Base-by-base conservation (phyloP, 306 rosid species). In the Canavalia gladiata region DNA sequence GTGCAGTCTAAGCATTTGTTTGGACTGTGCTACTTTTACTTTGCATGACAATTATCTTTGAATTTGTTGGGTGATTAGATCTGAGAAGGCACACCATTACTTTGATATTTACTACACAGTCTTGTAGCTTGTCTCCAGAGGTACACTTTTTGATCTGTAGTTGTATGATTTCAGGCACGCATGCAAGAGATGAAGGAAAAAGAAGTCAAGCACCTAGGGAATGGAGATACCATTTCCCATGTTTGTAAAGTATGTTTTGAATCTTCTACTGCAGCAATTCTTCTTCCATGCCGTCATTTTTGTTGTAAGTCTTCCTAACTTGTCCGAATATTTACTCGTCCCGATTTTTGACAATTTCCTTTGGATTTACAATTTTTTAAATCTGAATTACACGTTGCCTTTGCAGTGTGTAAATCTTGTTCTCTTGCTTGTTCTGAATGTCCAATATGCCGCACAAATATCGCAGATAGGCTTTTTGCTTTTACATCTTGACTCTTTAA, bases 381-480 rank as follows among this genome's bases (percentile, higher is more conserved):
- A 39, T 77, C 64, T 67, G 77, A 77, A 49, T 60, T 33, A 73
- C 52, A 59, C 54, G 46, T 83, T 77, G 35, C 58, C 69, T 81
- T 68, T 77, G 82, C 90, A 87, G 90, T 87, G 87, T 96, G 99
- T 87, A 91, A 96, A 89, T 90, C 98, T 50, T 96, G 99, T 80
- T 96, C 99, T 9, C 97, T 96, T 31, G 99, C 98, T 72, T 96
- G 99, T 87, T 89, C 98, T 0, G 99, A 96, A 85, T 96, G 99
- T 82, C 99, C 99, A 46, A 87, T 92, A 76, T 96, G 99, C 85
- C 89, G 99, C 71, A 90, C 98, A 82, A 92, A 83, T 64, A 96
- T 96, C 86, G 87, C 87, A 52, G 98, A 96, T 90, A 96, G 99
- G 84, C 97, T 96, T 84, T 90, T 93, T 85, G 98, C 98, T 74